Conservation (phyloP, 2,329 filamentous ascomycete species). For the Aspergillus persii region DNA sequence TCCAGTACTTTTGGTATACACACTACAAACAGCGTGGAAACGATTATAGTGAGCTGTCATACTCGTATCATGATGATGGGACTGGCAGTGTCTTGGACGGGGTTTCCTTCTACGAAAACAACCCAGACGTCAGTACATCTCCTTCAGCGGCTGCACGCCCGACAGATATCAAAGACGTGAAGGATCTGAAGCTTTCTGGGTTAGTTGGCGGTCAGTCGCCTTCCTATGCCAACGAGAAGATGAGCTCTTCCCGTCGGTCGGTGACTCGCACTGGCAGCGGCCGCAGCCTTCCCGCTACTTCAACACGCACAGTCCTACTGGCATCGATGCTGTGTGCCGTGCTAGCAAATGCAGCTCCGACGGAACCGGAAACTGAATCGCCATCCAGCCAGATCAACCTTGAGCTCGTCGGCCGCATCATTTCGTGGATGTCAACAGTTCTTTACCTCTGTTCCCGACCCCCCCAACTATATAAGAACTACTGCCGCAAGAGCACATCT, state of each 20-base stretch:
- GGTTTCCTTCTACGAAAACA: constrained; percentile 34
- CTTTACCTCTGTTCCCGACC: constrained; percentile 60
- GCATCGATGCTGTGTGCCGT: constrained; percentile 47
- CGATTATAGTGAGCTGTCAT: constrained; percentile 27
- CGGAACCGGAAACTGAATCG: constrained; percentile 17
- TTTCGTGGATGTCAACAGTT: constrained; percentile 57
- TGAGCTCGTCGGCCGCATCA: constrained; percentile 49
- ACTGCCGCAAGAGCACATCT: constrained; percentile 60
- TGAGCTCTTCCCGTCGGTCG: constrained; percentile 26
- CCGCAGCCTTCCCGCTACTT: constrained; percentile 30
- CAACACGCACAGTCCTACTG: constrained; percentile 45
- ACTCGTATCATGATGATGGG: constrained; percentile 26
- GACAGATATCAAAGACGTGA: constrained; percentile 30
- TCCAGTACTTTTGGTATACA: constrained; percentile 67
- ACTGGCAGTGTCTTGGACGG: constrained; percentile 36
- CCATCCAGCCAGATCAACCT: constrained; percentile 28
- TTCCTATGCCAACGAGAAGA: constrained; percentile 38
- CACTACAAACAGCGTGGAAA: constrained; percentile 52
- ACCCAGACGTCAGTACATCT: constrained; percentile 19
- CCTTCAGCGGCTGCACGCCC: constrained; percentile 18
- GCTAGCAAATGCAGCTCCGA: constrained; percentile 41
- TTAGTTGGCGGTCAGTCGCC: constrained; percentile 22
- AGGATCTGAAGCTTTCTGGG: constrained; percentile 23
- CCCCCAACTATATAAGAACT: constrained; percentile 67
- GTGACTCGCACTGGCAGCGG: constrained; percentile 27